phyloP scores from a whole-genome alignment of 805 yeast genomes.

The Debaryomyces prosopidis region DNA sequence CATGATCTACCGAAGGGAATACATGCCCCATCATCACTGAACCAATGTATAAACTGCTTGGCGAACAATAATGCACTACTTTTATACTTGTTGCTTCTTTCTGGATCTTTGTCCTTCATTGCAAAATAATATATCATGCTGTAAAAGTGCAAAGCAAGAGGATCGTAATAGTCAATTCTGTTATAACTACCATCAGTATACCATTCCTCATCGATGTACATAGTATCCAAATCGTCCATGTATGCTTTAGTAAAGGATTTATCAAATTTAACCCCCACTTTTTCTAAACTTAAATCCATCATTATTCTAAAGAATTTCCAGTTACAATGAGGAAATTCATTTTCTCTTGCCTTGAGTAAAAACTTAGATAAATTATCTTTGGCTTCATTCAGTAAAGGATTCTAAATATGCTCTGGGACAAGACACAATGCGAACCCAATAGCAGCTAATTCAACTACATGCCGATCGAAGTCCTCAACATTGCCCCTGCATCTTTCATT shows the following conservation, averaged over 20 bases:
- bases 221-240: slow-evolving; percentile 17
- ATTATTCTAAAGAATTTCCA: slow-evolving; percentile 31
- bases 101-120: slow-evolving; percentile 12
- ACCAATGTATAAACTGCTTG: slow-evolving; percentile 19
- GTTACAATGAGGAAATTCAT: slow-evolving; percentile 17
- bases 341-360: slow-evolving; percentile 17
- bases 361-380: slow-evolving; percentile 16
- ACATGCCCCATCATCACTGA: slow-evolving; percentile 12
- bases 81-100: slow-evolving; percentile 12
- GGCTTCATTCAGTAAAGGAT: slow-evolving; percentile 18
- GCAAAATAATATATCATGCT: slow-evolving; percentile 19
- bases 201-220: slow-evolving; percentile 29
- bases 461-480: slow-evolving; percentile 18
- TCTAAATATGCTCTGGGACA: slow-evolving; percentile 24
- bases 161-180: slow-evolving; percentile 27
- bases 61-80: slow-evolving; percentile 22
- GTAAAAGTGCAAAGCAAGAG: slow-evolving; percentile 31
- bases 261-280: slow-evolving; percentile 16
- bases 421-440: slow-evolving; percentile 22
- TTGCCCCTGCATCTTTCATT: slow-evolving; percentile 27
- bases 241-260: slow-evolving; percentile 10
- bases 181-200: slow-evolving; percentile 25
- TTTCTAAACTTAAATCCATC: slow-evolving; percentile 23
- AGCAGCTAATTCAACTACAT: slow-evolving; percentile 29
- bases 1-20: slow-evolving; percentile 12